phyloP scores from a whole-genome alignment of 2,329 filamentous ascomycete genomes.

The Cordyceps farinosa region DNA sequence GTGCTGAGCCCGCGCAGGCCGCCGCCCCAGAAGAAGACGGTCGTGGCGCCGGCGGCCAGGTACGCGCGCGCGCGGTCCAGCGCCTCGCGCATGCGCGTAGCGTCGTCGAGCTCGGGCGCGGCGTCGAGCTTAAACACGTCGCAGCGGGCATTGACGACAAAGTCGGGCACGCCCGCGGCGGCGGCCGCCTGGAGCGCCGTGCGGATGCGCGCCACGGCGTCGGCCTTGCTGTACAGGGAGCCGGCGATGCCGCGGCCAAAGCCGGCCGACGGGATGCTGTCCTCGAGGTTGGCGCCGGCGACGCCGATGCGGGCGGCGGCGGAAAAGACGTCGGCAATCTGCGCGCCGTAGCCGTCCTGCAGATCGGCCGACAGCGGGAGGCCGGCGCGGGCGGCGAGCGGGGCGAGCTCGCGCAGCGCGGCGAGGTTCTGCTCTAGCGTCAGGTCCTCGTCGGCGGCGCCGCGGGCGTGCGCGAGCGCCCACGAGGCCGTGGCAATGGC shows the following conservation, averaged over 20 bases:
- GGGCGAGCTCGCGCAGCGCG: constrained; percentile 42
- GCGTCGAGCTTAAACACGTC: constrained; percentile 46
- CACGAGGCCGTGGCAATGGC: constrained; percentile 50
- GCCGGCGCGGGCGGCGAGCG: constrained; percentile 36
- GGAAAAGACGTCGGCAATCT: constrained; percentile 42
- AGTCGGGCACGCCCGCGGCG: constrained; percentile 49
- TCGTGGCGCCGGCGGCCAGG: constrained; percentile 54
- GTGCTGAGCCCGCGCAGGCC: constrained; percentile 41
- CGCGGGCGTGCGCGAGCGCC: constrained; percentile 45
- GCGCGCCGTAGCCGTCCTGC: constrained; percentile 56
- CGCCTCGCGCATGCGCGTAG: constrained; percentile 42
- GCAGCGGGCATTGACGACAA: constrained; percentile 56
- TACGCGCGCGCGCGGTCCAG: constrained; percentile 54
- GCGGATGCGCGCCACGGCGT: constrained; percentile 47
- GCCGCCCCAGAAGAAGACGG: constrained; percentile 60
- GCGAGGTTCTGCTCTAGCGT: constrained; percentile 49
- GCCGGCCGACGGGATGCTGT: constrained; percentile 38
- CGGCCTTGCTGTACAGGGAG: constrained; percentile 37
- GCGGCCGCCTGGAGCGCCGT: constrained; percentile 40
- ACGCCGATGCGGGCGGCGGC: constrained; percentile 48
- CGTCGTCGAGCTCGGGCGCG: constrained; percentile 28
- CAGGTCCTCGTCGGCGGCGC: constrained; percentile 46
- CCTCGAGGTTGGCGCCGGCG: constrained; percentile 58
- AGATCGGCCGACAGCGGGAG: constrained; percentile 55
- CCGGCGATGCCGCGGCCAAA: constrained; percentile 30